Percentiles rank a stretch among this genome's conserved stretches.
Evolutionary conservation across 306 rosid species (phyloP).

Genomic region (Begonia peltatifolia): DNA sequence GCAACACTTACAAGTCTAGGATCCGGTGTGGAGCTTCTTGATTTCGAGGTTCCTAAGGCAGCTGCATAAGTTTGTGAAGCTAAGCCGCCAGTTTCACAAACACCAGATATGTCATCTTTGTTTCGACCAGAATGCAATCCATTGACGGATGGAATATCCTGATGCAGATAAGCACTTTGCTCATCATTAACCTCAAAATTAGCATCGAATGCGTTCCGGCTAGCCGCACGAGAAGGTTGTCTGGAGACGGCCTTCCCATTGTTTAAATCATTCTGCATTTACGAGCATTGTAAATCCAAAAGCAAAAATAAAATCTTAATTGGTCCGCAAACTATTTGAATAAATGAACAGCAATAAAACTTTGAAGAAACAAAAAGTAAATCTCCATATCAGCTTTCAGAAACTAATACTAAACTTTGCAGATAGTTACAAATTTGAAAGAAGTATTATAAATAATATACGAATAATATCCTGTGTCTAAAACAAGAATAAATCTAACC

Average conservation of each 20-base stretch:
- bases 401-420: no score
- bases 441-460: no score
- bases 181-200: constrained; percentile 52
- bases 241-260: constrained; percentile 23
- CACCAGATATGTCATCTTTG: constrained; percentile 42
- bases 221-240: constrained; percentile 61
- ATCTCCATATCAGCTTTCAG: no score
- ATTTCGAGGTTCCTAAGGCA: constrained; percentile 68
- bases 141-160: constrained; percentile 32
- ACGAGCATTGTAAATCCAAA: neutral
- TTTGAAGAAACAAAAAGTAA: no score
- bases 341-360: no score
- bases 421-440: no score
- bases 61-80: constrained; percentile 72
- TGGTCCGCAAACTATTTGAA: no score
- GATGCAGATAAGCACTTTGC: constrained; percentile 42
- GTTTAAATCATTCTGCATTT: constrained; percentile 35
- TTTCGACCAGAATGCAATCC: constrained; percentile 31
- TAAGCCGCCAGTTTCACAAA: constrained; percentile 34
- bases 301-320: no score
- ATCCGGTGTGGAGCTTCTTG: constrained; percentile 85
- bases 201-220: constrained; percentile 67
- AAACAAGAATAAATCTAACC: no score
- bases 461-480: no score
- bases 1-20: constrained; percentile 70